Conservation (phyloP, 2,329 filamentous ascomycete genomes). For the Exophiala viscosa region DNA sequence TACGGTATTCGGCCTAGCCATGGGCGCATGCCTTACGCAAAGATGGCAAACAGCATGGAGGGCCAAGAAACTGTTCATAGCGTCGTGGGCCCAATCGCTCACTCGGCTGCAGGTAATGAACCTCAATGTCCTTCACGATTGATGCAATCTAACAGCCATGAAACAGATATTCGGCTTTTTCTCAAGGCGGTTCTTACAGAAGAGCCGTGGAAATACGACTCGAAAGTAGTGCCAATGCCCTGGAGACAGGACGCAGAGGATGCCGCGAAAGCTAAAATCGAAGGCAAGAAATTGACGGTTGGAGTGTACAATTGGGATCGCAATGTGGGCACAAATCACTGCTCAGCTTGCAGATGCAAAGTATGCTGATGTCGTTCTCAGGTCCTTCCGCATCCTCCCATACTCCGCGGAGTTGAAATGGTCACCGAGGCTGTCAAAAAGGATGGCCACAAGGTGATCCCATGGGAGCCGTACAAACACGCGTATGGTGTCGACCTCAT, state of each 20-base stretch:
- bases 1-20: constrained; percentile 53
- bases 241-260: constrained; percentile 52
- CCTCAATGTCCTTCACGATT: background rate
- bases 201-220: constrained; percentile 64
- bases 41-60: constrained; percentile 59
- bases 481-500: constrained; percentile 35
- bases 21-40: constrained; percentile 53
- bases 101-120: constrained; percentile 45
- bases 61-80: constrained; percentile 61
- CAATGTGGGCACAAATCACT: constrained; percentile 22
- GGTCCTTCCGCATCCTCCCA: constrained; percentile 38
- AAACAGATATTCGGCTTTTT: constrained; percentile 41
- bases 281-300: constrained; percentile 29
- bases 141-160: constrained; percentile 31
- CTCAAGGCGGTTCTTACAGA: constrained; percentile 55
- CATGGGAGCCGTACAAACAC: constrained; percentile 32
- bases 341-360: too few species aligned
- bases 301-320: constrained; percentile 36
- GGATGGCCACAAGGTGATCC: constrained; percentile 36
- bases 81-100: constrained; percentile 61
- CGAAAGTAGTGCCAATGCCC: constrained; percentile 60
- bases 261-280: constrained; percentile 25
- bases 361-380: constrained; percentile 17
- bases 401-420: constrained; percentile 33
- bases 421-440: constrained; percentile 29